Evolutionary conservation across 352 stramenopile species (phyloP).

Genomic region (Phytophthora kernoviae): DNA sequence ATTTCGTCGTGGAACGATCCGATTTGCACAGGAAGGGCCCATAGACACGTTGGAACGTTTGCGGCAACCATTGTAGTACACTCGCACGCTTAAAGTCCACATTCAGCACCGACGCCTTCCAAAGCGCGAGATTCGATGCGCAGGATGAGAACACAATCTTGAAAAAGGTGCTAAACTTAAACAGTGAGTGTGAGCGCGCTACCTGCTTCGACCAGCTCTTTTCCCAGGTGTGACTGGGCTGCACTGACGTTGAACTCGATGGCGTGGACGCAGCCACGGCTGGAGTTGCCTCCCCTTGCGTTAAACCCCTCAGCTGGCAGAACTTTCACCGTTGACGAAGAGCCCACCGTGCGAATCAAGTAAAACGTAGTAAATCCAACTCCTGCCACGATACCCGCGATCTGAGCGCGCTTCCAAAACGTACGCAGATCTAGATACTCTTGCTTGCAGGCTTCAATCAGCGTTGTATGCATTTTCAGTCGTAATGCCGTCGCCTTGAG

Average conservation of each 20-base stretch:
- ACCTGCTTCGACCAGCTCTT: conserved; percentile 84
- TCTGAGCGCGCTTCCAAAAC: conserved; percentile 80
- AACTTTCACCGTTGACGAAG: conserved; percentile 24
- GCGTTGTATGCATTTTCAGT: conserved; percentile 86
- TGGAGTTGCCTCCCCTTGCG: conserved; percentile 1
- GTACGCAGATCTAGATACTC: conserved; percentile 76
- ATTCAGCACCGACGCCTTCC: conserved; percentile 69
- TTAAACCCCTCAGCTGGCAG: conserved; percentile 36
- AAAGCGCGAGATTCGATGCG: conserved; percentile 69
- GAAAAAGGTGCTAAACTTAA: conserved; percentile 71
- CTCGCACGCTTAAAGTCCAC: conserved; percentile 72
- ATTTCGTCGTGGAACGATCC: conserved; percentile 81
- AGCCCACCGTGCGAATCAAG: conserved; percentile 73
- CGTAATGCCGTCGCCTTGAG: conserved; percentile 79
- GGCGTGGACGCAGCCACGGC: conserved; percentile 1
- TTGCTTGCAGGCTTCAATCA: conserved; percentile 77
- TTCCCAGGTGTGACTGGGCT: conserved; percentile 52
- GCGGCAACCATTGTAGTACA: conserved; percentile 76
- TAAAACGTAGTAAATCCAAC: conserved; percentile 76
- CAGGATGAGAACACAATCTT: conserved; percentile 76
- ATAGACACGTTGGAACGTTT: conserved; percentile 78
- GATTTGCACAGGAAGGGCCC: conserved; percentile 74
- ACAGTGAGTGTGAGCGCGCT: conserved; percentile 64
- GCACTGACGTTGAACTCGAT: conserved; percentile 4
- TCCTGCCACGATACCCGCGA: conserved; percentile 58